phyloP scores from a whole-genome alignment of 2,329 filamentous ascomycete genomes.

The Ceratocystis albifundus region DNA sequence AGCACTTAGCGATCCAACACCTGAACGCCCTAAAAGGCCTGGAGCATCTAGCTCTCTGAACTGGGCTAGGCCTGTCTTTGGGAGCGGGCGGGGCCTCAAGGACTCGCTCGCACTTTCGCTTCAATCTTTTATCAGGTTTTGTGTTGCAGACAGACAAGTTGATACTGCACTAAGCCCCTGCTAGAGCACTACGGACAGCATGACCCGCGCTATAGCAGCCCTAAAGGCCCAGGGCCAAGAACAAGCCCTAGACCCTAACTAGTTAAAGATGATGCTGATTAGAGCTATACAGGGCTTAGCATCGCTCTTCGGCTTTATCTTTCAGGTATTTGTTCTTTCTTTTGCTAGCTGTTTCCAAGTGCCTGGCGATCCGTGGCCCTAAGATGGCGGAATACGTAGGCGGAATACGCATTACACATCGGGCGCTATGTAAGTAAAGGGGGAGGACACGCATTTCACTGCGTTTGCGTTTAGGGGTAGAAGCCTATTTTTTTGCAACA shows the following conservation, averaged over 20 bases:
- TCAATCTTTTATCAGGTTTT: too few relatives aligned
- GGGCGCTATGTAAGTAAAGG: background rate
- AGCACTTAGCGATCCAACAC: background rate
- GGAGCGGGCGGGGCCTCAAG: background rate
- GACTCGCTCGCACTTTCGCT: conserved; percentile 5
- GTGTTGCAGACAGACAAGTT: too few relatives aligned
- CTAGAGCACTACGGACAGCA: too few relatives aligned
- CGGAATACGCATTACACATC: background rate
- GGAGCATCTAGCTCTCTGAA: background rate
- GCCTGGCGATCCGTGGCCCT: background rate
- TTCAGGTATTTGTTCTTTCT: background rate
- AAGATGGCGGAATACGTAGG: conserved; percentile 11
- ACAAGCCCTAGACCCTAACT: background rate
- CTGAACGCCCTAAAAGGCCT: conserved; percentile 7
- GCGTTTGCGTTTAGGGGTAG: too few relatives aligned
- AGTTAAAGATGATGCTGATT: background rate
- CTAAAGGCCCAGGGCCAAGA: background rate
- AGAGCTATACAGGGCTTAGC: background rate
- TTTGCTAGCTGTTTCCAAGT: background rate
- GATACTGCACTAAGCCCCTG: too few relatives aligned
- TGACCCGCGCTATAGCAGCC: background rate
- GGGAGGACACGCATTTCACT: too few relatives aligned
- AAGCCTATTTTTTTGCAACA: too few relatives aligned
- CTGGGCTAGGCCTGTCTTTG: background rate
- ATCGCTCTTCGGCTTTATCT: conserved; percentile 12